A percentile compares a stretch with the other conserved stretches of the same genome.
phyloP scores from a whole-genome alignment of 1,284 basidiomycete genomes.

The Cryptococcus sp. region DNA sequence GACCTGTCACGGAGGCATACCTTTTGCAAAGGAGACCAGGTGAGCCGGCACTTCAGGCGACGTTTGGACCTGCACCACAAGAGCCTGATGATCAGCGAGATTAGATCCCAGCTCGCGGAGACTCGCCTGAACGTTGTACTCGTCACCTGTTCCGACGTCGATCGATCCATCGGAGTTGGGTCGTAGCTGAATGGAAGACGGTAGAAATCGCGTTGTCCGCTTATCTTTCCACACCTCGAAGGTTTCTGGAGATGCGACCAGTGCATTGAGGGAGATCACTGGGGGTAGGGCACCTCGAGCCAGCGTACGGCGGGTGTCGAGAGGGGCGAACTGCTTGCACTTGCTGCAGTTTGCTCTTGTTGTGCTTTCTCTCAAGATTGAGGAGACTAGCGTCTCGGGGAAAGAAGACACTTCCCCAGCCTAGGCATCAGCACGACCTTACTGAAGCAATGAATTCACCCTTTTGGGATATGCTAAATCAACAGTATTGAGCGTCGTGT shows the following conservation, averaged over 20 bases:
- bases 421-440: neutral
- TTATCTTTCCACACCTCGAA: conserved; percentile 63
- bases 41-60: conserved; percentile 71
- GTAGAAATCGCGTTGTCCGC: conserved; percentile 28
- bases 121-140: conserved; percentile 69
- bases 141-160: conserved; percentile 54
- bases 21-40: conserved; percentile 82
- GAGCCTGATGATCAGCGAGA: conserved; percentile 25
- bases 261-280: conserved; percentile 83
- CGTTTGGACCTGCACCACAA: conserved; percentile 77
- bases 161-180: conserved; percentile 40
- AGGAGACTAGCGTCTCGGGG: conserved; percentile 64
- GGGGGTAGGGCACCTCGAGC: conserved; percentile 65
- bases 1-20: conserved; percentile 50
- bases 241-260: conserved; percentile 71
- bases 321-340: conserved; percentile 72
- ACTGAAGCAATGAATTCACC: conserved; percentile 47
- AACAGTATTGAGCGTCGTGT: conserved; percentile 71
- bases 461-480: conserved; percentile 85
- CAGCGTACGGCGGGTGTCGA: conserved; percentile 69
- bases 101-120: neutral
- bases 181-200: conserved; percentile 31
- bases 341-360: conserved; percentile 80
- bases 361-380: conserved; percentile 72
- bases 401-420: conserved; percentile 50